Evolutionary conservation across 108 stramenopile species (phyloP).

Genomic region (Cylindrotheca fusiformis): DNA sequence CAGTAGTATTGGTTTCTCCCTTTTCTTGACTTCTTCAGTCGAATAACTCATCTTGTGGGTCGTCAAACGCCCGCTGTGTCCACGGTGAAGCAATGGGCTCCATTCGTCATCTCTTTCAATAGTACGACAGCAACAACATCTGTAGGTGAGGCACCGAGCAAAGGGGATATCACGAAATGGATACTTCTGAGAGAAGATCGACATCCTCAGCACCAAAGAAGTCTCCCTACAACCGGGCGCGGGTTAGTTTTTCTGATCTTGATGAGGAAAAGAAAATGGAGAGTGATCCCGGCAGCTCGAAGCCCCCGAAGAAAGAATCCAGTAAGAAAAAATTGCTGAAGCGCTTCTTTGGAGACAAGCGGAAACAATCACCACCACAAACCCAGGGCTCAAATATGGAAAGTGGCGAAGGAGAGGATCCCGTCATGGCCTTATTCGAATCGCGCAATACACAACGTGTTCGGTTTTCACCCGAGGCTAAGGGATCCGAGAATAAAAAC

Average conservation of each 20-base stretch:
- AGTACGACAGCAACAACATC: conserved; percentile 1
- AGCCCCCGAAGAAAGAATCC: background rate
- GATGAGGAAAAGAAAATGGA: conserved; percentile 13
- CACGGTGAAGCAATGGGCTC: too few species aligned
- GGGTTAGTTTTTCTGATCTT: conserved; percentile 4
- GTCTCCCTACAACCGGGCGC: background rate
- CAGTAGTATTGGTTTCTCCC: too few species aligned
- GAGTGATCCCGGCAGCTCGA: background rate
- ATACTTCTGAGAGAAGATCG: background rate
- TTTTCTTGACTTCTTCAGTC: too few species aligned
- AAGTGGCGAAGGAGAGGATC: conserved; percentile 37
- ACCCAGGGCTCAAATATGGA: conserved; percentile 8
- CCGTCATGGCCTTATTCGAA: conserved; percentile 48
- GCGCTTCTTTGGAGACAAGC: background rate
- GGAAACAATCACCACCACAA: background rate
- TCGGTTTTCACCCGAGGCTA: conserved; percentile 28
- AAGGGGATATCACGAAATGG: background rate
- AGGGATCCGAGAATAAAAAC: background rate
- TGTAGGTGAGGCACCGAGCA: too few species aligned
- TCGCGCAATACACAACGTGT: conserved; percentile 45
- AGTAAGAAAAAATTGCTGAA: background rate
- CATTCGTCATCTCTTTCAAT: too few species aligned
- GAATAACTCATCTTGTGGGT: too few species aligned
- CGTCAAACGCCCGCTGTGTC: too few species aligned
- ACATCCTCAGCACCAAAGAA: background rate